Percentiles rank a stretch among this genome's conserved stretches.
Evolutionary conservation across 2,329 filamentous ascomycete genomes (phyloP).

Genomic region (Cytospora chrysosperma): DNA sequence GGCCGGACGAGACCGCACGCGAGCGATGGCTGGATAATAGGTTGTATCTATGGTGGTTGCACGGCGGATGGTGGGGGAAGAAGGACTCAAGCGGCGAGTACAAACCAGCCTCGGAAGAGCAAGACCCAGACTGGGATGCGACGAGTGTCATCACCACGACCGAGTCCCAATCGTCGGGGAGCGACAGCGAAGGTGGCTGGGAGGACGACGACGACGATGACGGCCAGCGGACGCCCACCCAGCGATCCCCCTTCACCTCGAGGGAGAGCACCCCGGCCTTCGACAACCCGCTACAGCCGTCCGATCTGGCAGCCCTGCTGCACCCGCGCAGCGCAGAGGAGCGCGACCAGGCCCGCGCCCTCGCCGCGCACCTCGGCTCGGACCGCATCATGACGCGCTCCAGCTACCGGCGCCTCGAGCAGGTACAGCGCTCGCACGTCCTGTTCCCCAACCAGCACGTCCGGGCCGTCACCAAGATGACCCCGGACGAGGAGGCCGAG

Average conservation of each 20-base stretch:
- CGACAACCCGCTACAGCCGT: conserved; percentile 63
- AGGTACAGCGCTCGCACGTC: conserved; percentile 68
- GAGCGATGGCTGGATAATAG: conserved; percentile 70
- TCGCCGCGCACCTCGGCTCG: conserved; percentile 76
- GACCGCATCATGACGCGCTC: conserved; percentile 77
- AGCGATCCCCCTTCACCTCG: conserved; percentile 48
- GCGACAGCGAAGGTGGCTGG: conserved; percentile 32
- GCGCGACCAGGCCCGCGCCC: conserved; percentile 73
- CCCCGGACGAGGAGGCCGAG: conserved; percentile 58
- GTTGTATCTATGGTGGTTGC: conserved; percentile 82
- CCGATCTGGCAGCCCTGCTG: conserved; percentile 75
- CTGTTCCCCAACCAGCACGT: conserved; percentile 49
- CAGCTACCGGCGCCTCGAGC: conserved; percentile 66
- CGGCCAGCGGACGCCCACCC: conserved; percentile 72
- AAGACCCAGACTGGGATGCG: conserved; percentile 47
- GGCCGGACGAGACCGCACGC: conserved; percentile 41
- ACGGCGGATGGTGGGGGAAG: conserved; percentile 81
- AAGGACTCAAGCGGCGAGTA: conserved; percentile 81
- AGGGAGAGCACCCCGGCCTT: conserved; percentile 57
- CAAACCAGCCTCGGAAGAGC: conserved; percentile 54
- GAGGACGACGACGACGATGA: conserved; percentile 40
- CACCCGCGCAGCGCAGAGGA: conserved; percentile 77
- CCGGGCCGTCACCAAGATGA: conserved; percentile 45
- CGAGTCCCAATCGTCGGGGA: conserved; percentile 31
- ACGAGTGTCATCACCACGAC: conserved; percentile 76